Percentiles rank a stretch among this genome's conserved stretches.
phyloP scores from a whole-genome alignment of 257 asterid genomes.

The Handroanthus guayacan region DNA sequence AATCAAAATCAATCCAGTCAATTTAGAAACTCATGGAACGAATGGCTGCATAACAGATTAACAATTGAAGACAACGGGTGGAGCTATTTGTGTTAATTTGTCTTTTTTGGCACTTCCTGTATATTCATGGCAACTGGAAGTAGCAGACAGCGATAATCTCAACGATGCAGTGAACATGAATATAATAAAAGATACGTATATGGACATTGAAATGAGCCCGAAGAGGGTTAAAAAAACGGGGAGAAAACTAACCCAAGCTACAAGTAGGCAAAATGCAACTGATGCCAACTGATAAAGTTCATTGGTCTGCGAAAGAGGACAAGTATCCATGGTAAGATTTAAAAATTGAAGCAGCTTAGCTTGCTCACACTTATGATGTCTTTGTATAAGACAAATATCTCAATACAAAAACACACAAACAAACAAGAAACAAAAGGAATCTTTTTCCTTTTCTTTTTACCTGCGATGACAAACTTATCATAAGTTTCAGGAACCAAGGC shows the following conservation, averaged over 20 bases:
- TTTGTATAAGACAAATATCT: conserved; percentile 14
- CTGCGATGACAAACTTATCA: conserved; percentile 99
- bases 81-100: conserved; percentile 8
- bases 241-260: conserved; percentile 92
- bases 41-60: not conserved
- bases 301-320: conserved; percentile 76
- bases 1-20: too few relatives aligned
- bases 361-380: conserved; percentile 26
- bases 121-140: conserved; percentile 1
- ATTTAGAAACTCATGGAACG: too few relatives aligned
- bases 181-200: not conserved
- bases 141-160: not conserved
- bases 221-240: conserved; percentile 18
- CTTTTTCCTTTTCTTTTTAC: conserved; percentile 39
- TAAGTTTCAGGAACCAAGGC: conserved; percentile 98
- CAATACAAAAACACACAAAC: not conserved
- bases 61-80: conserved; percentile 9
- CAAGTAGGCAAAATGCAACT: conserved; percentile 96
- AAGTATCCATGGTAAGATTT: conserved; percentile 31
- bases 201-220: conserved; percentile 8
- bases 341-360: conserved; percentile 29
- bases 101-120: not conserved
- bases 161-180: not conserved
- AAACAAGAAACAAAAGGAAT: not conserved
- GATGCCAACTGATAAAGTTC: conserved; percentile 97